Conservation (phyloP, 306 rosid species). For the Herpetospermum pedunculosum region DNA sequence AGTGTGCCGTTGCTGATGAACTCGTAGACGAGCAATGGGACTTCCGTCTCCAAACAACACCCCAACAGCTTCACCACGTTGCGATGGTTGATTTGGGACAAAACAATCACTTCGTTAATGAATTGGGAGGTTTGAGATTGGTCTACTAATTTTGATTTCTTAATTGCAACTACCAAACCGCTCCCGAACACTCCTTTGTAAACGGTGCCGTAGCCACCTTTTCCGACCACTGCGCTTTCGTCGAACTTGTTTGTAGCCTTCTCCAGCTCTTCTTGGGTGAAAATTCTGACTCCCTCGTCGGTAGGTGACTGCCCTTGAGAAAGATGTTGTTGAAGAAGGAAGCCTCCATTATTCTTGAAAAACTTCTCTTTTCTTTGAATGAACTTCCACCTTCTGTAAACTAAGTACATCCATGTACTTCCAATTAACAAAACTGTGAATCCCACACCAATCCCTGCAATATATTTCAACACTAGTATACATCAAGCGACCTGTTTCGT, state of each 20-base stretch:
- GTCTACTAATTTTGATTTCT: slow-evolving; percentile 24
- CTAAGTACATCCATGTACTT: background rate
- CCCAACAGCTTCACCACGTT: slow-evolving; percentile 36
- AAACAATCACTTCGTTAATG: slow-evolving; percentile 27
- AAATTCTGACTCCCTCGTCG: background rate
- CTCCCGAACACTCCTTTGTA: slow-evolving; percentile 9
- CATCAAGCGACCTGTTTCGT: background rate
- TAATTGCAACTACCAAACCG: slow-evolving; percentile 14
- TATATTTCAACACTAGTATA: background rate
- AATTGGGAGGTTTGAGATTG: slow-evolving; percentile 24
- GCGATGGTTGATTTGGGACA: slow-evolving; percentile 38
- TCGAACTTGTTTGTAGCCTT: too few species aligned
- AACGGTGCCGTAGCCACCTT: too few species aligned
- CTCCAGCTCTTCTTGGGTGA: too few species aligned
- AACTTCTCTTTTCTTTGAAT: background rate
- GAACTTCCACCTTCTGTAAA: background rate
- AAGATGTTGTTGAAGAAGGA: background rate
- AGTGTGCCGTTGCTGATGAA: slow-evolving; percentile 30
- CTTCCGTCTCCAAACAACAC: slow-evolving; percentile 32
- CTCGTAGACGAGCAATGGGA: slow-evolving; percentile 37
- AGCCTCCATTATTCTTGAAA: background rate
- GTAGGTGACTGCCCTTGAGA: background rate
- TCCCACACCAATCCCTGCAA: slow-evolving; percentile 7
- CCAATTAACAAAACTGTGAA: background rate
- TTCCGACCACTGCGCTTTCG: too few species aligned